Conservation (phyloP, 108 stramenopile species). For the Nannochloropsis granulata region DNA sequence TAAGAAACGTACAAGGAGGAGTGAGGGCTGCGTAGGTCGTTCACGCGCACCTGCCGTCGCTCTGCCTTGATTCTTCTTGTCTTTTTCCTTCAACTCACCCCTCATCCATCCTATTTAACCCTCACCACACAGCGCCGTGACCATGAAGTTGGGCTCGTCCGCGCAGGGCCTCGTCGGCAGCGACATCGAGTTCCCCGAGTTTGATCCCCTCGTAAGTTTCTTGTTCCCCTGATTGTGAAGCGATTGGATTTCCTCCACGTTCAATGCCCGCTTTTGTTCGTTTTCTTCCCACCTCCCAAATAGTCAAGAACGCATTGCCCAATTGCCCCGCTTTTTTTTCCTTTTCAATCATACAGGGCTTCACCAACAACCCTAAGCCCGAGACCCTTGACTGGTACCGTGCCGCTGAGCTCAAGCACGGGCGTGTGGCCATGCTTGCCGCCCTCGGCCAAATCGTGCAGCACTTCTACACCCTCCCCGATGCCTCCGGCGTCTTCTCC, state of each 20-base stretch:
- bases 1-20: background rate
- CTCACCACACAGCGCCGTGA: background rate
- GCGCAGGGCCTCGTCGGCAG: conserved; percentile 20
- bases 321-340: background rate
- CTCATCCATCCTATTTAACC: background rate
- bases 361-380: conserved; percentile 31
- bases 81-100: background rate
- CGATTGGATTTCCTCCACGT: background rate
- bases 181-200: conserved; percentile 25
- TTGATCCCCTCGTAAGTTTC: conserved; percentile 18
- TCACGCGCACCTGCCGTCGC: background rate
- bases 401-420: conserved; percentile 69
- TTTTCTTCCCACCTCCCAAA: too few species aligned
- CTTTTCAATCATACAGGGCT: background rate
- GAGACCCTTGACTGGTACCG: conserved; percentile 63
- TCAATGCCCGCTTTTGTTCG: background rate
- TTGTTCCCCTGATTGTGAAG: too few species aligned
- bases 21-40: background rate
- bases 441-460: conserved; percentile 51
- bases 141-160: conserved; percentile 2
- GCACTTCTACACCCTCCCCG: conserved; percentile 33
- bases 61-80: background rate
- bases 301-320: too few species aligned
- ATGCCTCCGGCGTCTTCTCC: conserved; percentile 26
- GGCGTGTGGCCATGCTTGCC: conserved; percentile 66